These are phyloP conservation scores for Peribolospora kevripleyi DNA, from an alignment of 768 basidiomycete genomes.

Conservation along the genomic window DNA sequence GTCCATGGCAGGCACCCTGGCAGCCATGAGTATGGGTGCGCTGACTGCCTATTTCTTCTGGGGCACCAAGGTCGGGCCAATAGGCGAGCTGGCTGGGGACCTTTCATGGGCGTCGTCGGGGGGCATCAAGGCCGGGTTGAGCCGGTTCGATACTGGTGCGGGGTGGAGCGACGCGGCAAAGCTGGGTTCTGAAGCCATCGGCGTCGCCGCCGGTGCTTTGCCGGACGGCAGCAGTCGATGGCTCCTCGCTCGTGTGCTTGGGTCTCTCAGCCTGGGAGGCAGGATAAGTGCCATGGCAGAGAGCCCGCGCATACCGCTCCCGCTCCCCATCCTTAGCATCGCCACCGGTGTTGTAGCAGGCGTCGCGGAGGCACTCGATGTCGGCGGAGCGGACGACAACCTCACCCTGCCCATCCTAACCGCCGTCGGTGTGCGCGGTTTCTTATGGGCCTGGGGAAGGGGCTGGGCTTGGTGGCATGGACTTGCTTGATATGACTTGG, in stretches of 20 bases:
- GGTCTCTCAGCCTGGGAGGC: not conserved
- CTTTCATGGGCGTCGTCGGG: conserved; percentile 9
- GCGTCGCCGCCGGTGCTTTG: not conserved
- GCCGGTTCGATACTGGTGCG: not conserved
- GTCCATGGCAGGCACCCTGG: conserved; percentile 14
- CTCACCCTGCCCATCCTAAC: conserved; percentile 7
- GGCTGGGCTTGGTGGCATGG: too few species aligned
- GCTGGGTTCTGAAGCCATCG: not conserved
- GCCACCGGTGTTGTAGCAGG: not conserved
- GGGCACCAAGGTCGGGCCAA: conserved; percentile 3
- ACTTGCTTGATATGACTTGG: too few species aligned
- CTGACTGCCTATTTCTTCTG: conserved; percentile 12
- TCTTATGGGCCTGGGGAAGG: too few species aligned
- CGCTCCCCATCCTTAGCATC: not conserved
- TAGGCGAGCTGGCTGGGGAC: conserved; percentile 11
- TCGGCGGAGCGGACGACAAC: conserved; percentile 15
- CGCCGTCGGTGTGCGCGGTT: too few species aligned
- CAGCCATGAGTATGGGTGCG: conserved; percentile 10
- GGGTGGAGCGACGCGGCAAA: conserved; percentile 4
- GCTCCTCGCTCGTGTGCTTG: too few species aligned
- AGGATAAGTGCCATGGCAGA: not conserved
- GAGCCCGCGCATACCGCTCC: not conserved
- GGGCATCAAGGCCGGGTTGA: not conserved
- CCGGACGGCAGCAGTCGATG: conserved; percentile 4
- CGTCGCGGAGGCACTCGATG: conserved; percentile 11